Conservation (phyloP, 345 rosid species). For the Durio zibethinus region DNA sequence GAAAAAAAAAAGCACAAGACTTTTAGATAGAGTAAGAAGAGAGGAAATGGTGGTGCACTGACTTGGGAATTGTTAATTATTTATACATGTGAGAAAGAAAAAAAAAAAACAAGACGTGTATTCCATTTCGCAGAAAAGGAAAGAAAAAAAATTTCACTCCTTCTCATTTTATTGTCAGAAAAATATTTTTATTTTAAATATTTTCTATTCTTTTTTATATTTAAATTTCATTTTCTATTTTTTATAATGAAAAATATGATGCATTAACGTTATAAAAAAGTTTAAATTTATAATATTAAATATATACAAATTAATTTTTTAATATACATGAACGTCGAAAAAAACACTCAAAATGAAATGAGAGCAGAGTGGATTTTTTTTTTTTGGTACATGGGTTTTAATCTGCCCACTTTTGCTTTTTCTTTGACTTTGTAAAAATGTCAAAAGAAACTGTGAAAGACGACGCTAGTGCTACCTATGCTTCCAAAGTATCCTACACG, state of each 20-base stretch:
- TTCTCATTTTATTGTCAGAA: no score
- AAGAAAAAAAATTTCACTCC: not conserved
- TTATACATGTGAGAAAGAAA: constrained; percentile 33
- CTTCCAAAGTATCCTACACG: constrained; percentile 18
- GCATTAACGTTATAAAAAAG: no score
- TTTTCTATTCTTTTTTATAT: no score
- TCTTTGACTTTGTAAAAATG: constrained; percentile 55
- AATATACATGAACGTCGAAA: no score
- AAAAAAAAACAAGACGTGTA: not conserved
- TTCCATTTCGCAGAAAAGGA: not conserved
- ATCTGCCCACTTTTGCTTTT: constrained; percentile 24
- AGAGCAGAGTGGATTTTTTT: not conserved
- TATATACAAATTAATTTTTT: no score
- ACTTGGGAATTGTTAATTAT: constrained; percentile 39
- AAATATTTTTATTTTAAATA: no score
- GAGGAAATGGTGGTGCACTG: constrained; percentile 48
- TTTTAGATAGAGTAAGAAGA: constrained; percentile 19
- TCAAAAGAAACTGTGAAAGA: constrained; percentile 38
- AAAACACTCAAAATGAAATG: no score
- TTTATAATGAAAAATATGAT: no score
- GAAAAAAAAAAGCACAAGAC: not conserved
- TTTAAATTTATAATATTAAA: no score
- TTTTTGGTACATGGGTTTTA: not conserved
- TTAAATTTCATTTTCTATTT: no score
- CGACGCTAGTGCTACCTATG: constrained; percentile 14